phyloP scores from a whole-genome alignment of 805 yeast species.

The Candida khao-thaluensis region DNA sequence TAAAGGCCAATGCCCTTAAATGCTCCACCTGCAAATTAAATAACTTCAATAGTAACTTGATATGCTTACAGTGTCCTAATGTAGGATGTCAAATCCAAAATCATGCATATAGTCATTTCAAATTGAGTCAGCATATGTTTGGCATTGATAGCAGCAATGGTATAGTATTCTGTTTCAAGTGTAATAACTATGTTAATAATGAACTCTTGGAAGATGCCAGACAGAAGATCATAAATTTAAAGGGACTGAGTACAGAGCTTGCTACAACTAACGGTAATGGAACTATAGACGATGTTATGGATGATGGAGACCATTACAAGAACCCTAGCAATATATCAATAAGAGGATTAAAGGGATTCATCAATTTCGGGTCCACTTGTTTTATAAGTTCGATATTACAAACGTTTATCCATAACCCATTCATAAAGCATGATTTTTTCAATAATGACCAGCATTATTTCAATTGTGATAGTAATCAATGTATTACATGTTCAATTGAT shows the following conservation, averaged over 20 bases:
- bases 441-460: constrained; percentile 63
- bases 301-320: constrained; percentile 16
- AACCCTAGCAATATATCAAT: constrained; percentile 54
- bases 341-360: constrained; percentile 83
- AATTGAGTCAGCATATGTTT: constrained; percentile 33
- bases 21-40: constrained; percentile 51
- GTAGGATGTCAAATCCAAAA: constrained; percentile 58
- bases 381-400: constrained; percentile 94
- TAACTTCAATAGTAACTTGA: constrained; percentile 49
- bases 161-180: constrained; percentile 72
- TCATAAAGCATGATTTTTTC: constrained; percentile 74
- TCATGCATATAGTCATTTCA: constrained; percentile 35
- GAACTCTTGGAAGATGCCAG: constrained; percentile 55
- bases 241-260: neutral
- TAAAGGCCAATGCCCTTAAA: constrained; percentile 44
- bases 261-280: neutral
- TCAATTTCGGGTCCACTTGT: constrained; percentile 96
- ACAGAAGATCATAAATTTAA: constrained; percentile 16
- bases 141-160: constrained; percentile 67
- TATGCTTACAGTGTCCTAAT: constrained; percentile 74
- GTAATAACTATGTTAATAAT: constrained; percentile 70
- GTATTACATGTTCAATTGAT: constrained; percentile 86
- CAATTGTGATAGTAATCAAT: constrained; percentile 49
- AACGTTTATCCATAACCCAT: constrained; percentile 85
- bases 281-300: neutral